Conservation (phyloP, 2,329 filamentous ascomycete genomes). For the Epichloe brachyelytri region DNA sequence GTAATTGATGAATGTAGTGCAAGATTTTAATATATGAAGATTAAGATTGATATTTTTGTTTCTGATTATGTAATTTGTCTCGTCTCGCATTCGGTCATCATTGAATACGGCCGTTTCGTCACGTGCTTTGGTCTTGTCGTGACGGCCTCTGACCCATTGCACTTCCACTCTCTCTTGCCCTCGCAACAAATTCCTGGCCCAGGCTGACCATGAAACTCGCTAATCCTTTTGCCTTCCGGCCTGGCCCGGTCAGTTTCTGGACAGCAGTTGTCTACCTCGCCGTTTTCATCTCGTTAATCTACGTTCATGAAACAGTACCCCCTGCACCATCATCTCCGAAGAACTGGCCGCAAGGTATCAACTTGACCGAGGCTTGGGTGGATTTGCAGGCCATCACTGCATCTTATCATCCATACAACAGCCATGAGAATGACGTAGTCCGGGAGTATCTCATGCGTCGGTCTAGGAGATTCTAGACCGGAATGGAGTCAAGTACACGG, state of each 20-base stretch:
- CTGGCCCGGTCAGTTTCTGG: conserved; percentile 70
- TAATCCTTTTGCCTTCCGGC: conserved; percentile 64
- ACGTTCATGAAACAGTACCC: conserved; percentile 67
- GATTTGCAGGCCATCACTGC: conserved; percentile 67
- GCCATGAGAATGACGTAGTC: conserved; percentile 66
- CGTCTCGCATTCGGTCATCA: no score
- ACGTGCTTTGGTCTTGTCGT: background rate
- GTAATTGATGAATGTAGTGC: no score
- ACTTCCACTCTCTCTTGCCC: background rate
- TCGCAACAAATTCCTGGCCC: background rate
- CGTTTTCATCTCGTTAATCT: conserved; percentile 57
- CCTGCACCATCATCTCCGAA: conserved; percentile 42
- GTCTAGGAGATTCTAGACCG: conserved; percentile 55
- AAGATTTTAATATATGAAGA: no score
- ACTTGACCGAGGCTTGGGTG: conserved; percentile 74
- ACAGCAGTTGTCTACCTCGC: conserved; percentile 65
- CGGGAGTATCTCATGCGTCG: conserved; percentile 62
- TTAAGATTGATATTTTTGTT: no score
- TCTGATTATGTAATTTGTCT: no score
- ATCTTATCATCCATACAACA: conserved; percentile 81
- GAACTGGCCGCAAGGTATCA: conserved; percentile 46
- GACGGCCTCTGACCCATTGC: background rate
- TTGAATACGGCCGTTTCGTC: background rate
- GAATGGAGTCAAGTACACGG: conserved; percentile 39
- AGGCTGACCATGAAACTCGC: conserved; percentile 15